These are phyloP conservation scores for Wickerhamiella parazyma DNA, from an alignment of 805 yeast species.

Conservation along the genomic window DNA sequence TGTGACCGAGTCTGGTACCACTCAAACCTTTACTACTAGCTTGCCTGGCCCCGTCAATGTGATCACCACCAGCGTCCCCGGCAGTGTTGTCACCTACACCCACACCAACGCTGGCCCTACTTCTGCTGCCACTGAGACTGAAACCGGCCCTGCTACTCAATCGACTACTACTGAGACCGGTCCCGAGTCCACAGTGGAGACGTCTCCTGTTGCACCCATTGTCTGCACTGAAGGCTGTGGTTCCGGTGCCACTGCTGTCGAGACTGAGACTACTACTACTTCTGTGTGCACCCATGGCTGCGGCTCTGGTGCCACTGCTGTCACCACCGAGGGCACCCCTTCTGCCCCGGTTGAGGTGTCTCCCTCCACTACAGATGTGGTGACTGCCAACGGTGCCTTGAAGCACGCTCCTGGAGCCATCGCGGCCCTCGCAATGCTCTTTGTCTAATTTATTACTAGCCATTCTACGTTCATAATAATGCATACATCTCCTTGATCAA, in stretches of 20 bases:
- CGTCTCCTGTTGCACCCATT: conserved; percentile 1
- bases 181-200: background rate
- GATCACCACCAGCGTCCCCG: background rate
- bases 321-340: background rate
- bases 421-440: background rate
- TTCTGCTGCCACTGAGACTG: background rate
- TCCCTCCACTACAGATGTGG: background rate
- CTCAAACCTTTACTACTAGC: background rate
- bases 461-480: background rate
- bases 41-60: conserved; percentile 5
- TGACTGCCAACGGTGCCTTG: conserved; percentile 2
- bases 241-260: background rate
- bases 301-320: background rate
- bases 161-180: background rate
- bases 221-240: background rate
- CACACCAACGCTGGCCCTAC: background rate
- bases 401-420: conserved; percentile 2
- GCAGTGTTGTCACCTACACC: background rate
- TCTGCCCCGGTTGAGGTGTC: conserved; percentile 1
- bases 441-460: background rate
- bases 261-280: background rate
- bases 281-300: background rate
- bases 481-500: background rate
- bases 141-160: conserved; percentile 1
- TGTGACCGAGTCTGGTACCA: background rate